These are phyloP conservation scores for Aspergillus intermedius DNA, from an alignment of 2,329 filamentous ascomycete genomes.

Conservation along the genomic window DNA sequence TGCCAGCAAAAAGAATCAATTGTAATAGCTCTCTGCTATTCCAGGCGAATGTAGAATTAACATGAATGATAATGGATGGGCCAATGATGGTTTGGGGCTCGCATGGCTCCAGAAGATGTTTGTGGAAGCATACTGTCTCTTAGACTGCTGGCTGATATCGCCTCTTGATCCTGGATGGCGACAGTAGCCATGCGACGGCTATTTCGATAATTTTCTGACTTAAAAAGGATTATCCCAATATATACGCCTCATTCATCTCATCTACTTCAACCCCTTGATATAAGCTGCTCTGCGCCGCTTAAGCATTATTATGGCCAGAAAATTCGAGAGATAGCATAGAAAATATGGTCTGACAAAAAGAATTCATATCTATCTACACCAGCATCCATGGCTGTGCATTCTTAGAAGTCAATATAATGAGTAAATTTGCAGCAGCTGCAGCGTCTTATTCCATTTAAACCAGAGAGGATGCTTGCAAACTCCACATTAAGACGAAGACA, in stretches of 20 bases:
- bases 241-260: slow-evolving; percentile 5
- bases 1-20: too few species aligned
- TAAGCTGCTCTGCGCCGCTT: background rate
- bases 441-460: background rate
- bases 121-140: too few species aligned
- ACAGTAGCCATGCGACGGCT: background rate
- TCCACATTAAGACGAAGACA: background rate
- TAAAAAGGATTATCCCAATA: slow-evolving; percentile 6
- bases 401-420: background rate
- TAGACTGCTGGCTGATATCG: too few species aligned
- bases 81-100: too few species aligned
- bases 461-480: background rate
- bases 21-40: too few species aligned
- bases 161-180: background rate
- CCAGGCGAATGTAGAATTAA: too few species aligned
- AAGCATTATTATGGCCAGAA: background rate
- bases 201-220: slow-evolving; percentile 1
- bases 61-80: too few species aligned
- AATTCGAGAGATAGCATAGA: background rate
- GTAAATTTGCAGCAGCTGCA: background rate
- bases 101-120: too few species aligned
- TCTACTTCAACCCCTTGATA: slow-evolving; percentile 3
- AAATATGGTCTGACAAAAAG: background rate
- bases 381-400: background rate
- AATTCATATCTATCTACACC: background rate